Evolutionary conservation across 1,139 yeast species (phyloP).

Genomic region (Geotrichum bryndzae): DNA sequence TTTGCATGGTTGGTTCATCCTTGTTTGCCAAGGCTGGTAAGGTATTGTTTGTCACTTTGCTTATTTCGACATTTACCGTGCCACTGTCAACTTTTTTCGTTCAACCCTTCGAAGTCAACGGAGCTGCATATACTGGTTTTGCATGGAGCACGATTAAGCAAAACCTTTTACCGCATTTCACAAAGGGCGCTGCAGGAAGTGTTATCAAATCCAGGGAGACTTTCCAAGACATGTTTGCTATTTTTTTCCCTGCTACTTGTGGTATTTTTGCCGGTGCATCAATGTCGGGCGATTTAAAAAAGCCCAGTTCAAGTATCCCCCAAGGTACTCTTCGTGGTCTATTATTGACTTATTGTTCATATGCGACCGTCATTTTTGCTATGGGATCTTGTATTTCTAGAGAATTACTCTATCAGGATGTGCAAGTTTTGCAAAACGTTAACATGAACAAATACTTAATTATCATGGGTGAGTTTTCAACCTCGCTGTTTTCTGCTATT

Average conservation of each 20-base stretch:
- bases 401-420: slow-evolving; percentile 63
- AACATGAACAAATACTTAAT: slow-evolving; percentile 65
- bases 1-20: slow-evolving; percentile 78
- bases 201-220: slow-evolving; percentile 60
- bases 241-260: slow-evolving; percentile 95
- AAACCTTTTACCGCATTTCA: slow-evolving; percentile 72
- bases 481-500: slow-evolving; percentile 83
- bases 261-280: slow-evolving; percentile 99
- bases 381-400: slow-evolving; percentile 80
- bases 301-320: slow-evolving; percentile 85
- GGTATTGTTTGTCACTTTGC: slow-evolving; percentile 59
- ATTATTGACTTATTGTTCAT: slow-evolving; percentile 64
- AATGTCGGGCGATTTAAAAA: slow-evolving; percentile 90
- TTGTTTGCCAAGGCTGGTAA: slow-evolving; percentile 82
- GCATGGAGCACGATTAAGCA: slow-evolving; percentile 57
- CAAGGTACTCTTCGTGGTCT: slow-evolving; percentile 83
- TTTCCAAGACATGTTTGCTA: slow-evolving; percentile 81
- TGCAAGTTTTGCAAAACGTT: slow-evolving; percentile 77
- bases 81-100: slow-evolving; percentile 71
- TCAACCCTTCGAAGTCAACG: slow-evolving; percentile 47
- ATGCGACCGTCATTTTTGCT: slow-evolving; percentile 67
- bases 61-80: slow-evolving; percentile 70
- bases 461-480: slow-evolving; percentile 81
- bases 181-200: slow-evolving; percentile 90
- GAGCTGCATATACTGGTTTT: slow-evolving; percentile 61